phyloP scores from a whole-genome alignment of 176 grass and related monocot genomes.

The Pharus latifolius region DNA sequence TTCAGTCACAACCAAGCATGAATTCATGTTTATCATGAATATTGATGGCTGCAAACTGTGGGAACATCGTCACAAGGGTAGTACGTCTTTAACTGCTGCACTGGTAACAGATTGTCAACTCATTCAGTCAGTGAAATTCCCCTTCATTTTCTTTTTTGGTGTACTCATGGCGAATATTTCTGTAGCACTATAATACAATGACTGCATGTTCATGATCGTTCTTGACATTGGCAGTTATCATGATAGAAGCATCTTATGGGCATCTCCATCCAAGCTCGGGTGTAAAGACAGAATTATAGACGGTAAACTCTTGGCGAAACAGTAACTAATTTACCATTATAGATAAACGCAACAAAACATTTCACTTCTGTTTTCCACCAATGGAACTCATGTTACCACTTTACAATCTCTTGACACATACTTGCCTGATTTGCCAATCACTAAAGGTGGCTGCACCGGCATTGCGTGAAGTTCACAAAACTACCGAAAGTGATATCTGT shows the following conservation, averaged over 20 bases:
- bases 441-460: neutral
- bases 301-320: neutral
- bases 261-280: too few relatives aligned
- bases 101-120: conserved; percentile 4
- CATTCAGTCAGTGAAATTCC: conserved; percentile 17
- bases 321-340: neutral
- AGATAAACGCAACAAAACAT: neutral
- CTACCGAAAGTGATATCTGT: neutral
- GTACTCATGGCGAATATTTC: conserved; percentile 1
- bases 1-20: conserved; percentile 12
- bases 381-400: neutral
- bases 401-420: neutral
- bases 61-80: conserved; percentile 5
- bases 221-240: neutral
- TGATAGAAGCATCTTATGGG: too few relatives aligned
- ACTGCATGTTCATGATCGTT: neutral
- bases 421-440: neutral
- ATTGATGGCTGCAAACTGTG: neutral
- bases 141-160: conserved; percentile 1
- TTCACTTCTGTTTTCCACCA: neutral
- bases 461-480: neutral
- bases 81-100: conserved; percentile 1
- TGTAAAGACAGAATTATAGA: neutral
- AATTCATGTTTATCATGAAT: conserved; percentile 25
- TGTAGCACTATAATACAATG: neutral